phyloP scores from a whole-genome alignment of 805 yeast species.

The Schizosaccharomyces octosporus region DNA sequence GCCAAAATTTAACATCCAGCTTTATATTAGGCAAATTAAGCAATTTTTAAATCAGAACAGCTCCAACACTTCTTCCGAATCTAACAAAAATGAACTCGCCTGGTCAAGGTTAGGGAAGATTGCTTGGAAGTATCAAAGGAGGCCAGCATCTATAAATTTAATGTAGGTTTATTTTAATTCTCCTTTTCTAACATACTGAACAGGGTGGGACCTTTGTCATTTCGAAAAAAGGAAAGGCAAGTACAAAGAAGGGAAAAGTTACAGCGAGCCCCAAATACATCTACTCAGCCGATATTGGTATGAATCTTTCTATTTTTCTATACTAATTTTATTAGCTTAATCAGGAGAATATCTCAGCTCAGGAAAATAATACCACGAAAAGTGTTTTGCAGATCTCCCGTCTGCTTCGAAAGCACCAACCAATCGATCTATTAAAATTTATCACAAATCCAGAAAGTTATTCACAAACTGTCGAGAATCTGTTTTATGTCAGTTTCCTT shows the following conservation, averaged over 20 bases:
- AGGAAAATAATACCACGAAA: background rate
- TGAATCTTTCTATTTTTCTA: background rate
- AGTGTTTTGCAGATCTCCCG: slow-evolving; percentile 19
- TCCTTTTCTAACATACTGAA: too few species aligned
- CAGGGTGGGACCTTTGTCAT: background rate
- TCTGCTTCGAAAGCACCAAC: slow-evolving; percentile 20
- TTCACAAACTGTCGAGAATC: slow-evolving; percentile 56
- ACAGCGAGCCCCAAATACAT: background rate
- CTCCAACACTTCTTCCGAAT: background rate
- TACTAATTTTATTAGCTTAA: background rate
- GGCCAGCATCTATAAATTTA: background rate
- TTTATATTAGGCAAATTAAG: background rate
- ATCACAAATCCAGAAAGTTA: slow-evolving; percentile 56
- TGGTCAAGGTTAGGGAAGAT: background rate
- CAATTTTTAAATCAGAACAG: background rate
- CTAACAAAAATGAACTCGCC: background rate
- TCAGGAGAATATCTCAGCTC: background rate
- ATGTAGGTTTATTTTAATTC: background rate
- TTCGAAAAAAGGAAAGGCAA: background rate
- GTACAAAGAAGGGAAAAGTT: background rate
- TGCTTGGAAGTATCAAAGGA: background rate
- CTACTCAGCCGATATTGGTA: background rate
- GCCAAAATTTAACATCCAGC: background rate
- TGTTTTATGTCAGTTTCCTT: slow-evolving; percentile 61
- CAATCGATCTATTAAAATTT: slow-evolving; percentile 36